Conservation (phyloP, 2,329 filamentous ascomycete species). For the Calonectria pteridis region DNA sequence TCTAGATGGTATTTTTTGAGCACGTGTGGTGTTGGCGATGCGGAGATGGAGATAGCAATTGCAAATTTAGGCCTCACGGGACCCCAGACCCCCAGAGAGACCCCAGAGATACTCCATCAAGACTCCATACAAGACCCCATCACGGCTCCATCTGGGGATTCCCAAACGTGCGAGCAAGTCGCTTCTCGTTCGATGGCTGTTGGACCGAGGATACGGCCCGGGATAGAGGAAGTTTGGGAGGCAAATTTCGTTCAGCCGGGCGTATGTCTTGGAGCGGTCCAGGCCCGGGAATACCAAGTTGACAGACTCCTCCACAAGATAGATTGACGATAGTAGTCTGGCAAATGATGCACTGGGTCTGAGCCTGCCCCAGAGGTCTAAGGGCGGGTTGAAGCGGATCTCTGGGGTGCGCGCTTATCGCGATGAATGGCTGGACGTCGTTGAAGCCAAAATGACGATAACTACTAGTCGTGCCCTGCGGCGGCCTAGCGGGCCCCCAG, state of each 20-base stretch:
- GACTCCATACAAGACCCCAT: constrained; percentile 30
- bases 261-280: constrained; percentile 29
- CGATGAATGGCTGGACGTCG: constrained; percentile 40
- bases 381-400: constrained; percentile 32
- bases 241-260: constrained; percentile 31
- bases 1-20: constrained; percentile 25
- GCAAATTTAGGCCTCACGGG: not conserved
- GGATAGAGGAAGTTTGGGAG: constrained; percentile 39
- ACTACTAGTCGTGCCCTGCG: constrained; percentile 24
- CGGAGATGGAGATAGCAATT: constrained; percentile 19
- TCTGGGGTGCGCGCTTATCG: constrained; percentile 47
- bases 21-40: constrained; percentile 15
- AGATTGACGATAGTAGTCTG: constrained; percentile 36
- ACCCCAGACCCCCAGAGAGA: constrained; percentile 11
- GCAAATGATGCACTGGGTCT: constrained; percentile 29
- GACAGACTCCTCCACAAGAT: constrained; percentile 3
- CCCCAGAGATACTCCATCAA: constrained; percentile 1
- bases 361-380: constrained; percentile 26
- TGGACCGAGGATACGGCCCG: constrained; percentile 36
- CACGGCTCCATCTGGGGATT: constrained; percentile 8
- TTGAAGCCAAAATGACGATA: constrained; percentile 33
- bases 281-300: constrained; percentile 35
- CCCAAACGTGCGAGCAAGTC: not conserved
- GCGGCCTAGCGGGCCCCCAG: constrained; percentile 32
- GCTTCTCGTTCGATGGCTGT: constrained; percentile 13